A percentile compares a stretch with the other conserved stretches of the same genome.
Conservation (phyloP, 2,329 filamentous ascomycete genomes). For the Cercospora berteroae region DNA sequence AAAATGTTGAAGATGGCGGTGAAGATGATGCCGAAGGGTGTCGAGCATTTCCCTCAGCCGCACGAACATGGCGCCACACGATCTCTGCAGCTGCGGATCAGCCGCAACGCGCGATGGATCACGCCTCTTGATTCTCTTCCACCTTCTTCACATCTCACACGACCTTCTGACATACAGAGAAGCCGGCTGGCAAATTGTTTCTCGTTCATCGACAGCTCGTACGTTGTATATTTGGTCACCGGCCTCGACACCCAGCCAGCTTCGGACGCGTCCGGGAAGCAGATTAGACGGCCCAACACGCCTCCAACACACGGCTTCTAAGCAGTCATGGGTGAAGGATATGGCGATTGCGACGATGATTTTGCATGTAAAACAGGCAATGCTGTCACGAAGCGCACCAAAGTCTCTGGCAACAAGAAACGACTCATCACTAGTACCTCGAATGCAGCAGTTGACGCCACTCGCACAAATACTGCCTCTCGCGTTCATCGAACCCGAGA, state of each 20-base stretch:
- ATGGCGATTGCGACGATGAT: not conserved
- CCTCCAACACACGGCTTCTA: not conserved
- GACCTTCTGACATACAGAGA: not conserved
- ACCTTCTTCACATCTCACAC: not conserved
- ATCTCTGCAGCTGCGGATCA: not conserved
- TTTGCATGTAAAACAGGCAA: not conserved
- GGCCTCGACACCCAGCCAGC: not conserved
- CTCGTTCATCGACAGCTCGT: not conserved
- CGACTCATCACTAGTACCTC: slow-evolving; percentile 5
- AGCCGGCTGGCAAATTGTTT: not conserved
- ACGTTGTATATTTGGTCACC: not conserved
- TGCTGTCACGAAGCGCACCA: not conserved
- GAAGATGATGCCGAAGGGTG: not conserved
- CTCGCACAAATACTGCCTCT: not conserved
- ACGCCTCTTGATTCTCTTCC: not conserved
- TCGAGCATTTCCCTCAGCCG: not conserved
- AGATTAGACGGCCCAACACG: not conserved
- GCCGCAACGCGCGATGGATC: not conserved
- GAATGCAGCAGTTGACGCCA: not conserved
- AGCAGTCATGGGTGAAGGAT: not conserved
- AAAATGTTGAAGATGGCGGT: not conserved
- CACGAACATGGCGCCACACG: not conserved
- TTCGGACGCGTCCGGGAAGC: not conserved
- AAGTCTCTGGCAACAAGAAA: slow-evolving; percentile 2
- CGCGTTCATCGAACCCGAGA: not conserved